Evolutionary conservation across 352 stramenopile genomes (phyloP).

Genomic region (Globisporangium ultimum): DNA sequence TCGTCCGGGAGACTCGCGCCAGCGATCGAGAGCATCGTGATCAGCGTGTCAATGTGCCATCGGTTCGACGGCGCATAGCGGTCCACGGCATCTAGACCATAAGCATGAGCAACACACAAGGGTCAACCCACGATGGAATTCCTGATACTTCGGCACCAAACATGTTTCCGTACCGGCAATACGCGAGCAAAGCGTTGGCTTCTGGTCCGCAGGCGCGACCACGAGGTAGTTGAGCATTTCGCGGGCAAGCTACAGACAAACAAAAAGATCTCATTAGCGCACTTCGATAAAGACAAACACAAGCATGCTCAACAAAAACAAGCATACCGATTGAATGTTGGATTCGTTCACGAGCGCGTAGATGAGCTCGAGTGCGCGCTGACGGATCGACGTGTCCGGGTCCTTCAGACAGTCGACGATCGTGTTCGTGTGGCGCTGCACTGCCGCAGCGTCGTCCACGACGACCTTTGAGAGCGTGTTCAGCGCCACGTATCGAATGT

Average conservation of each 20-base stretch:
- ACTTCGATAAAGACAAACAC: background rate
- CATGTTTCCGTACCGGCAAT: slow-evolving; percentile 75
- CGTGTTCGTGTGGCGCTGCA: slow-evolving; percentile 97
- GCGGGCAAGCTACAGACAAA: slow-evolving; percentile 75
- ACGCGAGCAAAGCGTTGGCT: slow-evolving; percentile 92
- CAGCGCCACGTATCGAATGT: slow-evolving; percentile 99
- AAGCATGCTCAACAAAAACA: background rate
- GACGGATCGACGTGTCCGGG: slow-evolving; percentile 97
- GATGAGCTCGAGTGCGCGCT: slow-evolving; percentile 98
- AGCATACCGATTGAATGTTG: slow-evolving; percentile 92
- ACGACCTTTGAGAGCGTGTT: slow-evolving; percentile 95
- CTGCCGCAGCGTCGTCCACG: slow-evolving; percentile 87
- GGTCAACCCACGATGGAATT: background rate
- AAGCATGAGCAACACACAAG: slow-evolving; percentile 4
- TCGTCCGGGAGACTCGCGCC: slow-evolving; percentile 90
- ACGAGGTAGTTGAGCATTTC: slow-evolving; percentile 99
- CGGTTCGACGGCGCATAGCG: slow-evolving; percentile 77
- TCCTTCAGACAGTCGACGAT: slow-evolving; percentile 96
- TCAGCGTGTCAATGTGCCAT: slow-evolving; percentile 97
- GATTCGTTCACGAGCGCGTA: slow-evolving; percentile 97
- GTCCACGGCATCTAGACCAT: slow-evolving; percentile 64
- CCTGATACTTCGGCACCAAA: slow-evolving; percentile 9
- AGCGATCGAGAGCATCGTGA: slow-evolving; percentile 98
- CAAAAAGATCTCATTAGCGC: background rate
- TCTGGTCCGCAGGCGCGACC: slow-evolving; percentile 94